Conservation (phyloP, 345 rosid species). For the Brassica incana region DNA sequence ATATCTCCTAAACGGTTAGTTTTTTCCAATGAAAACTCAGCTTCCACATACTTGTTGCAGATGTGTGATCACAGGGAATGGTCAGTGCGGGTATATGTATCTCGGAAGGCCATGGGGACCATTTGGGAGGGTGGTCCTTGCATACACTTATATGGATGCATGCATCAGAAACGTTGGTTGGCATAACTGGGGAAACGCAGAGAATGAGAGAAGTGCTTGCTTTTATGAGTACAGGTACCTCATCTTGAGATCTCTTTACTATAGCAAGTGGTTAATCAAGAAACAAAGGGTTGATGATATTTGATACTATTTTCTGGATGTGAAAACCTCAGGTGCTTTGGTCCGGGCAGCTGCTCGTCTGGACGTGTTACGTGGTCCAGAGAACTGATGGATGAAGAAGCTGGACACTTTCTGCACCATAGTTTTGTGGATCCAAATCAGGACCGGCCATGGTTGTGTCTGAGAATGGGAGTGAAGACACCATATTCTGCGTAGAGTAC, state of each 20-base stretch:
- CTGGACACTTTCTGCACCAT: conserved; percentile 72
- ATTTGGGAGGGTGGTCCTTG: conserved; percentile 87
- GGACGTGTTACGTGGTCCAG: conserved; percentile 80
- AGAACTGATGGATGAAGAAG: conserved; percentile 88
- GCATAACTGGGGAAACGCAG: conserved; percentile 88
- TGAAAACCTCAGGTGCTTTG: conserved; percentile 64
- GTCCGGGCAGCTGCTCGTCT: conserved; percentile 76
- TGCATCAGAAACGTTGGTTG: conserved; percentile 72
- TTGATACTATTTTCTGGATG: neutral
- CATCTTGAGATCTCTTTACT: neutral
- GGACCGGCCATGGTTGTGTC: conserved; percentile 77
- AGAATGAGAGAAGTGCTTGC: conserved; percentile 96
- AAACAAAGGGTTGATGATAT: neutral
- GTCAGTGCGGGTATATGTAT: conserved; percentile 55
- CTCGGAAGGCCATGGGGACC: conserved; percentile 99
- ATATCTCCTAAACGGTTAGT: neutral
- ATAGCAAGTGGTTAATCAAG: neutral
- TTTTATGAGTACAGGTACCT: conserved; percentile 87
- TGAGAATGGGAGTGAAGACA: conserved; percentile 66
- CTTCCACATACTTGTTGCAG: conserved; percentile 43
- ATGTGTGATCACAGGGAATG: conserved; percentile 88
- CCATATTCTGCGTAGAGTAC: conserved; percentile 65
- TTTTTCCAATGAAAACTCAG: neutral
- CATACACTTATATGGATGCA: conserved; percentile 77
- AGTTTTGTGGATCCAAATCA: conserved; percentile 78